Base-by-base conservation (phyloP, 1,284 basidiomycete species). In the Xerocomus minutiporus region DNA sequence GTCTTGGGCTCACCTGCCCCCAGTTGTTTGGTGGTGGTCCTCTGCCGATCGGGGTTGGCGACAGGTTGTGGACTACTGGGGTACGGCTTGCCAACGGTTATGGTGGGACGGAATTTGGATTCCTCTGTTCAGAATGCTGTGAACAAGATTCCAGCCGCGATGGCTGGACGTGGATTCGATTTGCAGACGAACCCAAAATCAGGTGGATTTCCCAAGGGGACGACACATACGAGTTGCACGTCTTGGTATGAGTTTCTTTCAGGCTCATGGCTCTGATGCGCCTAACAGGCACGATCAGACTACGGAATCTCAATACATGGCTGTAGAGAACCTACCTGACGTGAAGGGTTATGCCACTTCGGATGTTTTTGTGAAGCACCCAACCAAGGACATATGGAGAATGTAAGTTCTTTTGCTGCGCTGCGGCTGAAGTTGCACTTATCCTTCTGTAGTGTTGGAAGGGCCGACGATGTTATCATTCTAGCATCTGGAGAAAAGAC, bases 111-210 rank as follows among this genome's bases (percentile, higher is more conserved):
- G 67, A 66, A 39, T 68, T 65, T 5, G 67, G 64, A 7, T 11
- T 40, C 15, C 58, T 57, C 4, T 36, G 54, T 2, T 35, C 11
- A 4, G 11, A 12, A 0, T 6, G 40, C 8, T 12, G n/a, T 8
- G 50, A 46, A n/a, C 7, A 54, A n/a, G 55, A 64, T n/a, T 48
- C 55, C 15, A 47, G 48, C 0, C 58, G 59, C 25, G 60, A 58
- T 12, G 62, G 65, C 23, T 74, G 73, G 73, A 46, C 56, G 32
- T 73, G 67, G 67, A 45, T 67, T 45, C 50, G 50, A n/a, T 57
- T 72, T 28, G 13, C 53, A 3, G 49, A 61, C 1, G 43, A 53
- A 1, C 32, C 54, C 7, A 59, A 59, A 1, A 23, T 62, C 1
- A 57, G 65, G 13, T 73, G 69, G 68, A 50, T n/a, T 12, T 52